Evolutionary conservation across 2,329 filamentous ascomycete species (phyloP).

Genomic region (Epichloe uncinata): DNA sequence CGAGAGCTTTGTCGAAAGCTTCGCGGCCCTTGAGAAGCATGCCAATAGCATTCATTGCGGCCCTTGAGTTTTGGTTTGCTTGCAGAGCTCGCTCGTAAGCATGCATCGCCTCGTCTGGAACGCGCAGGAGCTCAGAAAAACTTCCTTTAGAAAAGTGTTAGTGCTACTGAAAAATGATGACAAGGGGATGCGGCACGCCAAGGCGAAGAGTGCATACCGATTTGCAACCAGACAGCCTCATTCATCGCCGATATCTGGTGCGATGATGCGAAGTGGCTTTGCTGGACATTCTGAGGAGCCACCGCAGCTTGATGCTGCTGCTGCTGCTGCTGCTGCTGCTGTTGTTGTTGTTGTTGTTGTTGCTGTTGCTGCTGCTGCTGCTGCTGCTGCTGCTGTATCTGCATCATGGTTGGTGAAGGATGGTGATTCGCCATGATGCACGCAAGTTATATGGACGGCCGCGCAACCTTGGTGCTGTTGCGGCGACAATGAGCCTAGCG

Average conservation of each 20-base stretch:
- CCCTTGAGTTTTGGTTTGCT: conserved; percentile 78
- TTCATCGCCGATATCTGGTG: conserved; percentile 70
- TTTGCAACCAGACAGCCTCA: conserved; percentile 81
- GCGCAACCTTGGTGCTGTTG: background rate
- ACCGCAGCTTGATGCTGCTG: conserved; percentile 44
- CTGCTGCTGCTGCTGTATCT: conserved; percentile 30
- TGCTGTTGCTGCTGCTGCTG: conserved; percentile 49
- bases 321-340: conserved; percentile 31
- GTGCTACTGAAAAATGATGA: background rate
- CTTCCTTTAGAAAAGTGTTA: conserved; percentile 42
- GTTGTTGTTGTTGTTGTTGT: conserved; percentile 29
- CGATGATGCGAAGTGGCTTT: conserved; percentile 47
- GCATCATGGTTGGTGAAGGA: conserved; percentile 68
- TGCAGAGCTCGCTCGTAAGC: conserved; percentile 84
- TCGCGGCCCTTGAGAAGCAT: conserved; percentile 84
- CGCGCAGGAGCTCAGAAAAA: conserved; percentile 75
- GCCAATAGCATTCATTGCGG: conserved; percentile 89
- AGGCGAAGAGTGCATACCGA: conserved; percentile 48
- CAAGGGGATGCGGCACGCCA: background rate
- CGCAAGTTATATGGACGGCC: background rate
- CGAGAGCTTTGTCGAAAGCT: conserved; percentile 85
- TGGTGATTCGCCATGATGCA: conserved; percentile 61
- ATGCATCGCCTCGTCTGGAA: conserved; percentile 75
- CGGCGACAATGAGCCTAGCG: background rate
- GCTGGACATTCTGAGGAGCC: conserved; percentile 40